These are phyloP conservation scores for Aulographum hederae DNA, from an alignment of 2,329 filamentous ascomycete genomes.

Conservation along the genomic window DNA sequence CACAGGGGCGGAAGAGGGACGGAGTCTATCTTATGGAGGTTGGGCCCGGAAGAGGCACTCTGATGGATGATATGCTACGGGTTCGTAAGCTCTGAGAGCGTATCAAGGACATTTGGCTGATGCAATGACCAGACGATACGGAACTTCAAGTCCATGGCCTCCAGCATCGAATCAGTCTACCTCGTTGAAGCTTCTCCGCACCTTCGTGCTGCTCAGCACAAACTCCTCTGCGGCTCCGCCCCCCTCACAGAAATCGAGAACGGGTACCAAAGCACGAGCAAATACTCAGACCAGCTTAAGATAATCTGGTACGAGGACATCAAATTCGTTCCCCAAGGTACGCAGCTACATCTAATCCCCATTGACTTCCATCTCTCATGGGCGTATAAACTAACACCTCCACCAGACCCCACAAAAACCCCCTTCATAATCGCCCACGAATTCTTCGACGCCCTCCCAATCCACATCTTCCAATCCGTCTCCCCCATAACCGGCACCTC, in stretches of 20 bases:
- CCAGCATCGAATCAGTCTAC: constrained; percentile 71
- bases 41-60: constrained; percentile 78
- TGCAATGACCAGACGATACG: constrained; percentile 47
- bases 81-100: constrained; percentile 39
- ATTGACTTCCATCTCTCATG: constrained; percentile 3
- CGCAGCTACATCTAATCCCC: constrained; percentile 11
- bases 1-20: constrained; percentile 54
- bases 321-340: constrained; percentile 57
- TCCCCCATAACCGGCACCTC: constrained; percentile 24
- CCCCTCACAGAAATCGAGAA: constrained; percentile 51
- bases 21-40: constrained; percentile 86
- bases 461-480: constrained; percentile 81
- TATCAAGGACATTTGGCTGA: constrained; percentile 1
- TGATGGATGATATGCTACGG: constrained; percentile 92
- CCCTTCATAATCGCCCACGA: constrained; percentile 95
- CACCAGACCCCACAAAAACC: constrained; percentile 45
- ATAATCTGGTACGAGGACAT: constrained; percentile 85
- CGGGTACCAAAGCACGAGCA: constrained; percentile 58
- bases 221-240: constrained; percentile 52
- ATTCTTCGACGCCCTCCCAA: constrained; percentile 95
- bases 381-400: constrained; percentile 8
- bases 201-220: constrained; percentile 59
- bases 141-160: constrained; percentile 61
- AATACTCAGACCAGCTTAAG: constrained; percentile 49
- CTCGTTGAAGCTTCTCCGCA: constrained; percentile 84